Base-by-base conservation (phyloP, 352 stramenopile species). In the Thalassiosira hispida region DNA sequence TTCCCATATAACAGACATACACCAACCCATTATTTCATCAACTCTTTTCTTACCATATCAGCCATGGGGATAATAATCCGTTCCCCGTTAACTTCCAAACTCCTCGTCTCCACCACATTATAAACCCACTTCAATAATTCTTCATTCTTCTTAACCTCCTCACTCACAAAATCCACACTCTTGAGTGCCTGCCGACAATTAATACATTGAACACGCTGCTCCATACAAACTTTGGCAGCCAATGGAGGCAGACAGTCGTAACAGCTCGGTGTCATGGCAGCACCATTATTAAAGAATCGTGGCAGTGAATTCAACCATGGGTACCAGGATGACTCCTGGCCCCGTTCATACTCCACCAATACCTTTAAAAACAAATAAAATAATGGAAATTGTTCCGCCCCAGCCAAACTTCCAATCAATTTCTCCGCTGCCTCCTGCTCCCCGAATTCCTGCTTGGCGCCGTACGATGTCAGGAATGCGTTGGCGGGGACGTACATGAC, bases 41-140 rank as follows among this genome's bases (percentile, higher is more conserved):
- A n/a, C n/a, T n/a, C n/a, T n/a, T n/a, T n/a, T 29, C 73, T 73
- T 47, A 83, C 70, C 78, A 86, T 86, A 62, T 83, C 75, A 3
- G 61, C 75, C 57, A 83, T 69, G 18, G 75, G 75, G 42, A 73
- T 42, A 66, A 83, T 76, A 4, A 75, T 52, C 60, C 38, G 67
- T 47, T 83, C 60, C 22, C 61, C 60, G 31, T 47, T 63, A 16
- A 49, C 67, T 25, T 74, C 65, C 40, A 52, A 66, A 27, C 44
- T 23, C 33, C 60, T 73, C 0, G 71, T 79, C 8, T 51, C 53
- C 7, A 79, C 67, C 20, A 79, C 68, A 64, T 83, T 83, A 33
- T 63, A 83, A 8, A 66, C 53, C 75, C 75, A 83, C 40, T 79
- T 83, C 18, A 62, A 33, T 12, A 83, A 27, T 51, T 59, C 46